Evolutionary conservation across 139 green algal genomes (phyloP).

Genomic region (Chlorella sp.): DNA sequence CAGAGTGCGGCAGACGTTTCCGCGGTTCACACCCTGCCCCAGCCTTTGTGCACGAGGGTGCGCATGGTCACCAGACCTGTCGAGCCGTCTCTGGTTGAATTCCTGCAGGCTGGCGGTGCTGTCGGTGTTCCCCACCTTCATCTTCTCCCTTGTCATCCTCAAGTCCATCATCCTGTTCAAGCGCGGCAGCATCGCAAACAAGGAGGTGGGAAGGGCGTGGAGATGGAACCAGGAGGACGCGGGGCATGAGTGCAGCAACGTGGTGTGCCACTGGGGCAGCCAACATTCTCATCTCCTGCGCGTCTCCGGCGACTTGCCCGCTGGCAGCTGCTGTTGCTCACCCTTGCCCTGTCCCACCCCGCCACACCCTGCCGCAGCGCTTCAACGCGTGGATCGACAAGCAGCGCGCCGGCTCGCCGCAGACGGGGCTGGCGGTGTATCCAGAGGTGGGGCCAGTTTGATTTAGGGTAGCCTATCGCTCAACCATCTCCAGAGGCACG

Average conservation of each 20-base stretch:
- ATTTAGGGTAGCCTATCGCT: no score
- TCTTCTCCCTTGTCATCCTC: slow-evolving; percentile 64
- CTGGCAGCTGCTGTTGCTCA: background rate
- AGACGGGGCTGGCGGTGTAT: slow-evolving; percentile 45
- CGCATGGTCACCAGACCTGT: background rate
- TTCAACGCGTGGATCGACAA: slow-evolving; percentile 58
- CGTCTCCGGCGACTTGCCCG: background rate
- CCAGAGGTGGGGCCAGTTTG: slow-evolving; percentile 28
- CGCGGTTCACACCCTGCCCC: background rate
- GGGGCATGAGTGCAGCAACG: background rate
- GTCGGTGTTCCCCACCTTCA: slow-evolving; percentile 88
- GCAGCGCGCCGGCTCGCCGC: slow-evolving; percentile 25
- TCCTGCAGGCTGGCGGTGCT: slow-evolving; percentile 75
- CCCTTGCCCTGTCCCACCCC: background rate
- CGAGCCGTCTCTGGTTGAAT: background rate
- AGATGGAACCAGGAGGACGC: no score
- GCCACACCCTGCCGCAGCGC: background rate
- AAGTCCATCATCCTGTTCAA: slow-evolving; percentile 84
- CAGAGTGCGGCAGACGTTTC: background rate
- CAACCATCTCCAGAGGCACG: no score
- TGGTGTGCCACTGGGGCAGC: background rate
- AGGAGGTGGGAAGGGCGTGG: slow-evolving; percentile 73
- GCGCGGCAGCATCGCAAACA: slow-evolving; percentile 69
- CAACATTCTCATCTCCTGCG: background rate
- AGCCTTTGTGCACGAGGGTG: background rate